Evolutionary conservation across 345 rosid species (phyloP).

Genomic region (Adansonia digitata): DNA sequence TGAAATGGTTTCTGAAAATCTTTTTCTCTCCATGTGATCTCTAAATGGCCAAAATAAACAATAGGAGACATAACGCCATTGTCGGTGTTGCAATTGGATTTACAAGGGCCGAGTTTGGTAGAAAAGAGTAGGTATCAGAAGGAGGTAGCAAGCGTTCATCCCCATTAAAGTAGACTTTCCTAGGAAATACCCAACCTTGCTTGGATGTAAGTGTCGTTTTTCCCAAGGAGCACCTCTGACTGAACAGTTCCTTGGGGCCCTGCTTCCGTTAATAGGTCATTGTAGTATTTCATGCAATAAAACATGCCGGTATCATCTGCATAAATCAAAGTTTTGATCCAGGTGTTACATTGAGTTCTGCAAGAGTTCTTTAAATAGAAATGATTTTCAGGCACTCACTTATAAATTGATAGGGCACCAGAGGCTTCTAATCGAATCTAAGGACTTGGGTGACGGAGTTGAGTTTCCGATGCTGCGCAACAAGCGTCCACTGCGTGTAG

Average conservation of each 20-base stretch:
- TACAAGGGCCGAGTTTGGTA: slow-evolving; percentile 30
- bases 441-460: slow-evolving; percentile 51
- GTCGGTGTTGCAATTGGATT: slow-evolving; percentile 18
- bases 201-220: slow-evolving; percentile 39
- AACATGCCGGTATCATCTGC: slow-evolving; percentile 60
- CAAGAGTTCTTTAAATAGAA: neutral
- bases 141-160: slow-evolving; percentile 54
- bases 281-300: slow-evolving; percentile 47
- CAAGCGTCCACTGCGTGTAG: slow-evolving; percentile 58
- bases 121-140: slow-evolving; percentile 43
- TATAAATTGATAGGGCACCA: slow-evolving; percentile 39
- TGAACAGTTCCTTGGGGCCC: slow-evolving; percentile 51
- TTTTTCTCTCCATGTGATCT: slow-evolving; percentile 9
- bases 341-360: neutral
- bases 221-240: slow-evolving; percentile 47
- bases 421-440: slow-evolving; percentile 56
- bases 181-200: slow-evolving; percentile 63
- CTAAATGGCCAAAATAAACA: slow-evolving; percentile 19
- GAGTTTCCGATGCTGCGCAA: slow-evolving; percentile 56
- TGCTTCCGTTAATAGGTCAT: slow-evolving; percentile 50
- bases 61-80: slow-evolving; percentile 22
- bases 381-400: slow-evolving; percentile 31
- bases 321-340: slow-evolving; percentile 8
- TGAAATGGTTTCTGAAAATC: slow-evolving; percentile 7
- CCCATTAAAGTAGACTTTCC: slow-evolving; percentile 52